Conservation (phyloP, 2,329 filamentous ascomycete species). For the Neophaeococcomyces aloes region DNA sequence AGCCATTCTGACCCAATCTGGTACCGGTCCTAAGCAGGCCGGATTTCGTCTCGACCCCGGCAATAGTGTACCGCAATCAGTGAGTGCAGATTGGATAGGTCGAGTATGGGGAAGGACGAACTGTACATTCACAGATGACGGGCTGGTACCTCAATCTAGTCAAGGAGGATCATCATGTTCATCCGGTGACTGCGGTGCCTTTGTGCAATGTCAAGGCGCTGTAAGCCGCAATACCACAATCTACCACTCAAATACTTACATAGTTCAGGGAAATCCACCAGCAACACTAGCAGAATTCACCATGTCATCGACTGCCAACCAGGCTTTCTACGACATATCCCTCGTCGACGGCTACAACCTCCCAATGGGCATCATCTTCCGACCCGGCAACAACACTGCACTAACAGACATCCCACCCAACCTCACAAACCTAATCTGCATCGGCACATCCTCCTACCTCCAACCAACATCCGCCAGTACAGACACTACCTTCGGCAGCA, state of each 20-base stretch:
- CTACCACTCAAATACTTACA: not conserved
- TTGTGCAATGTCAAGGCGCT: slow-evolving; percentile 57
- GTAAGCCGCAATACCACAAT: slow-evolving; percentile 39
- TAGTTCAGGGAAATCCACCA: slow-evolving; percentile 57
- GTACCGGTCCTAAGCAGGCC: slow-evolving; percentile 53
- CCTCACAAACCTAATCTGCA: slow-evolving; percentile 64
- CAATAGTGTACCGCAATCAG: slow-evolving; percentile 48
- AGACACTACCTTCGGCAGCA: slow-evolving; percentile 52
- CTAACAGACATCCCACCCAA: slow-evolving; percentile 59
- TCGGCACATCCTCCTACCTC: slow-evolving; percentile 57
- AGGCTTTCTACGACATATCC: slow-evolving; percentile 77
- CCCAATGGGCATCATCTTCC: slow-evolving; percentile 31
- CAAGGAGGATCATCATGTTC: slow-evolving; percentile 50
- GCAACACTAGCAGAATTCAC: slow-evolving; percentile 74
- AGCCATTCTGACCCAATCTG: slow-evolving; percentile 61
- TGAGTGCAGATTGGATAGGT: slow-evolving; percentile 67
- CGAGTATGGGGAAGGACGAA: slow-evolving; percentile 77
- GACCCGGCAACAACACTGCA: slow-evolving; percentile 43
- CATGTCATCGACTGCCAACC: slow-evolving; percentile 45
- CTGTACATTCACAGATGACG: slow-evolving; percentile 61
- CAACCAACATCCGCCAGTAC: slow-evolving; percentile 37
- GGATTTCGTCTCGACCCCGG: slow-evolving; percentile 60
- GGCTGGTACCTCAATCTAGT: slow-evolving; percentile 41
- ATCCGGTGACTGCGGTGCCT: slow-evolving; percentile 66
- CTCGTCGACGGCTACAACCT: slow-evolving; percentile 79